phyloP scores from a whole-genome alignment of 495 filamentous ascomycete species.

The Letharia columbiana region DNA sequence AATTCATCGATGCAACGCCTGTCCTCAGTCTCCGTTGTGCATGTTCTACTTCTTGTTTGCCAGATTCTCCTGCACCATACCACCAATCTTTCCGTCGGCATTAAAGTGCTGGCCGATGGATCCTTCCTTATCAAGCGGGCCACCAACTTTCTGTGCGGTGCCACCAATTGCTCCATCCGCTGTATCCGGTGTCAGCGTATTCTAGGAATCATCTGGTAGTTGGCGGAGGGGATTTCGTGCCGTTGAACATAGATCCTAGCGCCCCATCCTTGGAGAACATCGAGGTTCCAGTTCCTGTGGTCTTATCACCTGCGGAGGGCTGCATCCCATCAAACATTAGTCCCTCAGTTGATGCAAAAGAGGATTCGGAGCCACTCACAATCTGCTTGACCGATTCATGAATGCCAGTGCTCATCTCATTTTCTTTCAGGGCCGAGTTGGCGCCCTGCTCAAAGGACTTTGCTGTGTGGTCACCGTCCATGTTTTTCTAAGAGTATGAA shows the following conservation, averaged over 20 bases:
- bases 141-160: constrained; percentile 44
- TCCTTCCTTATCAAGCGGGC: constrained; percentile 39
- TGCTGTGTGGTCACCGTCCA: constrained; percentile 26
- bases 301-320: constrained; percentile 25
- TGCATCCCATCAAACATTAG: constrained; percentile 3
- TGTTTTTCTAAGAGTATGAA: not conserved
- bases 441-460: constrained; percentile 27
- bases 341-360: not conserved
- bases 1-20: not conserved
- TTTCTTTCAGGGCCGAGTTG: constrained; percentile 24
- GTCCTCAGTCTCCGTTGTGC: not conserved
- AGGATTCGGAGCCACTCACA: constrained; percentile 6
- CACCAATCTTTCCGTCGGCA: constrained; percentile 33
- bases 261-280: constrained; percentile 26
- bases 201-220: not conserved
- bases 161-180: constrained; percentile 46
- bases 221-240: constrained; percentile 9
- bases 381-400: constrained; percentile 25
- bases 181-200: constrained; percentile 20
- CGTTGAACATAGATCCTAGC: constrained; percentile 27
- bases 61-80: constrained; percentile 37
- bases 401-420: constrained; percentile 23
- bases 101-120: constrained; percentile 32
- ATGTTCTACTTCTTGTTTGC: constrained; percentile 30
- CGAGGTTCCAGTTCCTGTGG: constrained; percentile 22